Evolutionary conservation across 2,329 filamentous ascomycete genomes (phyloP), one percentile per base, ranked within the genome.

Genomic region (Colletotrichum spaethianum): DNA sequence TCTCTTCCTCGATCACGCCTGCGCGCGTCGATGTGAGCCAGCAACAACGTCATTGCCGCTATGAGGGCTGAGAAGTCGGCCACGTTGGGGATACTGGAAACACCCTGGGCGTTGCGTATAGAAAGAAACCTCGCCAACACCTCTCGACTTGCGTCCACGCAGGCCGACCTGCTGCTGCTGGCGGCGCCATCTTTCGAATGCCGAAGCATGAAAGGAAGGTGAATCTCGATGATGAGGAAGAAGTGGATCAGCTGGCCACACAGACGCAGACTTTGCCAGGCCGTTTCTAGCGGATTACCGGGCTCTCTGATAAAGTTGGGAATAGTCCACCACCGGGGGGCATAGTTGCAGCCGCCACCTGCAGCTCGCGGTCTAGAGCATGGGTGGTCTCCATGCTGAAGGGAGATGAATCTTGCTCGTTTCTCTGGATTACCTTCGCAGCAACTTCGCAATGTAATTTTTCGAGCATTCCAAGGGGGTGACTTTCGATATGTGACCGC

Each of bases 181-280:
- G 53, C 61, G 0, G 57, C 82, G 5, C 80, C 77, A 53, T 78
- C 77, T 50, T 75, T 67, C 16, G 46, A 28, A 9, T 77, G 63
- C 38, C 76, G 76, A 8, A 85, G 74, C 75, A 83, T 79, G 69
- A 80, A 84, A 1, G 83, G 83, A 1, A 85, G 75, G 70, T 85
- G 83, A 0, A 85, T 77, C 55, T 81, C 79, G 48, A 78, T 79
- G 7, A 85, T 73, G 28, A 85, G 76, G 62, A 79, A 78, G 67
- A 82, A 82, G 74, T 85, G 80, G 11, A 79, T 75, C 4, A 83
- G 71, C 64, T 85, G 83, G 14, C 76, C 74, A 56, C 77, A 64
- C 3, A 83, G 69, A 0, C 80, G 78, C 2, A 78, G 63, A 6
- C 76, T 80, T 55, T 84, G 80, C 74, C 46, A 79, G 65, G 73